These are phyloP conservation scores for Biancaea sappan DNA, from an alignment of 306 rosid species.

Conservation along the genomic window DNA sequence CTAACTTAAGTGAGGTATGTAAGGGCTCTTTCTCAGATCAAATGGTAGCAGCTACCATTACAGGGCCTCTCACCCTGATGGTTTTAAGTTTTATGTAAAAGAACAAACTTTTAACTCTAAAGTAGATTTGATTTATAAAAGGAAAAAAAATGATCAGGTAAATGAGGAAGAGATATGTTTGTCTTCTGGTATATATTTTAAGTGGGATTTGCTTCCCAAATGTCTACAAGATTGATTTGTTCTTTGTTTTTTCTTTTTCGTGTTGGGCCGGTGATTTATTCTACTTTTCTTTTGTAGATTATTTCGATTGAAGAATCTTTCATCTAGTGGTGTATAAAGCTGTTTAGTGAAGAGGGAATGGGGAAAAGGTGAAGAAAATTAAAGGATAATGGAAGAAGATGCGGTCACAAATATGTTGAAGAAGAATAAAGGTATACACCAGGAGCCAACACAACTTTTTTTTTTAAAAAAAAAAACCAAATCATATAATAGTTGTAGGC, in stretches of 20 bases:
- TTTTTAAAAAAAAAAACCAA: no score
- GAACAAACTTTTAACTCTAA: no score
- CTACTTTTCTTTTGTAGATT: neutral
- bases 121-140: neutral
- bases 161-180: neutral
- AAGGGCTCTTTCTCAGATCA: neutral
- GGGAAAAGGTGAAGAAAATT: no score
- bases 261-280: neutral
- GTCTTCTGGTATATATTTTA: no score
- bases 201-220: neutral
- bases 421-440: neutral
- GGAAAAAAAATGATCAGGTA: no score
- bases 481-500: no score
- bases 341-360: neutral
- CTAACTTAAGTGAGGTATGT: neutral
- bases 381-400: no score
- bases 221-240: neutral
- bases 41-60: neutral
- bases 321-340: neutral
- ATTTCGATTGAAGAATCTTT: slow-evolving; percentile 2
- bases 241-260: neutral
- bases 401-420: no score
- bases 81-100: neutral
- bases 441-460: neutral
- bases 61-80: neutral